Evolutionary conservation across 805 yeast genomes (phyloP).

Genomic region (Priceomyces castillae): DNA sequence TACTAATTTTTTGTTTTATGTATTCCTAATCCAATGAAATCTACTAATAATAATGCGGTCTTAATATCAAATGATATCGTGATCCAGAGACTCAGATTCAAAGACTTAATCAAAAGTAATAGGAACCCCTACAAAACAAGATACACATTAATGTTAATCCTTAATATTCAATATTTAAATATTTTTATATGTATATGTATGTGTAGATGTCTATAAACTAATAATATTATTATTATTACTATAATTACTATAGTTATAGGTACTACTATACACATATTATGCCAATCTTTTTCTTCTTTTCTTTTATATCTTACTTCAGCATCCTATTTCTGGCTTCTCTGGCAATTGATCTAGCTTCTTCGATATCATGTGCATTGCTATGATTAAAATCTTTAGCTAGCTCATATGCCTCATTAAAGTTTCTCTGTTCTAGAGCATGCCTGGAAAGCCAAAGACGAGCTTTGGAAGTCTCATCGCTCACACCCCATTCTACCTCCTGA

Average conservation of each 20-base stretch:
- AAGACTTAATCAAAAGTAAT: too few species aligned
- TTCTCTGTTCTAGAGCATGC: constrained; percentile 52
- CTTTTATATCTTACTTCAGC: constrained; percentile 10
- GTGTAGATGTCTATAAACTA: too few species aligned
- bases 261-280: too few species aligned
- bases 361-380: constrained; percentile 82
- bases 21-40: too few species aligned
- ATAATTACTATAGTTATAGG: too few species aligned
- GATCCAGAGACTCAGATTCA: too few species aligned
- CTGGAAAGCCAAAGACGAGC: constrained; percentile 88
- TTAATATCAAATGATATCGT: neutral
- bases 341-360: constrained; percentile 83
- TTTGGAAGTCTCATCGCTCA: constrained; percentile 69
- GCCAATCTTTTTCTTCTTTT: too few species aligned
- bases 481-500: constrained; percentile 61
- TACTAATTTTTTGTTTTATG: constrained; percentile 12
- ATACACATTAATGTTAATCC: too few species aligned
- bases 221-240: neutral
- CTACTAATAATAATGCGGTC: too few species aligned
- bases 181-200: too few species aligned
- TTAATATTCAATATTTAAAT: too few species aligned
- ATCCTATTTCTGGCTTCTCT: constrained; percentile 68
- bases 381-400: constrained; percentile 64
- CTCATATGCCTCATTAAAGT: constrained; percentile 66
- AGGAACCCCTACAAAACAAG: too few species aligned